A percentile compares a stretch with the other conserved stretches of the same genome.
Evolutionary conservation across 257 asterid genomes (phyloP).

Genomic region (Ocimum tenuiflorum): DNA sequence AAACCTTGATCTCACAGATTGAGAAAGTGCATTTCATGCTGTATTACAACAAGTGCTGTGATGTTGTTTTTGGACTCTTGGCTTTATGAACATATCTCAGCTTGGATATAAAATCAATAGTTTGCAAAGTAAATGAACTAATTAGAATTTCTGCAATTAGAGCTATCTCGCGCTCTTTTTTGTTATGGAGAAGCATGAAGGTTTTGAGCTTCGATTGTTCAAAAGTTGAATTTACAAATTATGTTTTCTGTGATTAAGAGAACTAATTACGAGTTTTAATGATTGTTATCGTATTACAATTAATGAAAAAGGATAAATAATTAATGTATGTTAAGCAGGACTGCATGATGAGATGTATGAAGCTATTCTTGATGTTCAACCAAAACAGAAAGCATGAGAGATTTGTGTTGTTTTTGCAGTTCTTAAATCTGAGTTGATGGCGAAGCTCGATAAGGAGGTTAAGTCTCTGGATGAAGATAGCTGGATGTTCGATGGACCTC

Average conservation of each 20-base stretch:
- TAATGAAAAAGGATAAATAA: too few species aligned
- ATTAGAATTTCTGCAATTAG: background rate
- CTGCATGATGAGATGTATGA: too few species aligned
- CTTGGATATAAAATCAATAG: background rate
- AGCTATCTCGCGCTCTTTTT: background rate
- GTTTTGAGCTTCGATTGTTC: background rate
- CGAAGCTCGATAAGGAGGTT: constrained; percentile 65
- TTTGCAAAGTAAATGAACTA: background rate
- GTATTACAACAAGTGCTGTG: background rate
- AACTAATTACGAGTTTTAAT: background rate
- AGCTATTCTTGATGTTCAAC: background rate
- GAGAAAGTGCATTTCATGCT: background rate
- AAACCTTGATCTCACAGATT: background rate
- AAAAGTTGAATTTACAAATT: background rate
- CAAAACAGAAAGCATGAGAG: background rate
- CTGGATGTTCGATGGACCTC: constrained; percentile 98
- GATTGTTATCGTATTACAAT: too few species aligned
- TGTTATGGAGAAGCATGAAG: background rate
- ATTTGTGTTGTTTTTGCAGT: constrained; percentile 33
- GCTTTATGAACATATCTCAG: background rate
- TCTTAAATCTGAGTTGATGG: constrained; percentile 72
- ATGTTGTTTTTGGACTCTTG: background rate
- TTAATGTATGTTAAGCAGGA: too few species aligned
- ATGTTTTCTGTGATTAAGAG: background rate
- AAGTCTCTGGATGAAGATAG: constrained; percentile 85